Evolutionary conservation across 352 stramenopile genomes (phyloP).

Genomic region (Blastocystis sp.): DNA sequence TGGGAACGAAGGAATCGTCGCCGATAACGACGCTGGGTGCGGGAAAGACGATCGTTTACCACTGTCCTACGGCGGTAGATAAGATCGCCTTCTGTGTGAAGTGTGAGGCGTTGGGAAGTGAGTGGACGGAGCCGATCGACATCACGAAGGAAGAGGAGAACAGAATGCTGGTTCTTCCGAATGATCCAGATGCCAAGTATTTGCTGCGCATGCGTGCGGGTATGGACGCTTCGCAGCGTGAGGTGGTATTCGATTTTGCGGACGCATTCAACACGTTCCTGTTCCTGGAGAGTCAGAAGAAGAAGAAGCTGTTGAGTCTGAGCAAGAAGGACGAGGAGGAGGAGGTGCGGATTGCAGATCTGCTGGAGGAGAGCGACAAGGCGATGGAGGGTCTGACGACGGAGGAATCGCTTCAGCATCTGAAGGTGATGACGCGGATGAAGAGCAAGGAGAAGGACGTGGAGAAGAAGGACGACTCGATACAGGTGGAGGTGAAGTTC

Average conservation of each 20-base stretch:
- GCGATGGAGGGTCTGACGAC: neutral
- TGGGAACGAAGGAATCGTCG: slow-evolving; percentile 7
- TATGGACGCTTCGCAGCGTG: slow-evolving; percentile 26
- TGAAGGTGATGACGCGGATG: neutral
- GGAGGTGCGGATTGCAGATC: neutral
- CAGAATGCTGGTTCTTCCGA: neutral
- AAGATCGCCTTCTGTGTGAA: slow-evolving; percentile 42
- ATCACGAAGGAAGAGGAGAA: slow-evolving; percentile 18
- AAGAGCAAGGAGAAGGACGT: neutral
- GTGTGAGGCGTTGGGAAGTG: neutral
- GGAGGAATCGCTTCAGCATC: neutral
- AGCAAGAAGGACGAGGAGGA: slow-evolving; percentile 51
- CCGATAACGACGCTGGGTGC: neutral
- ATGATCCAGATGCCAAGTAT: neutral
- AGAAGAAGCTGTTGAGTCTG: slow-evolving; percentile 36
- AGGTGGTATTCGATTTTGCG: slow-evolving; percentile 50
- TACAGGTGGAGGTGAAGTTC: slow-evolving; percentile 19
- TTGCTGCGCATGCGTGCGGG: slow-evolving; percentile 35
- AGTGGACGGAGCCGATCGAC: slow-evolving; percentile 40
- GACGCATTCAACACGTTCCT: slow-evolving; percentile 47
- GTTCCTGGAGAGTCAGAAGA: slow-evolving; percentile 3
- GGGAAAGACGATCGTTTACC: slow-evolving; percentile 10
- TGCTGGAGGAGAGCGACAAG: slow-evolving; percentile 30
- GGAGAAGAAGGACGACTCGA: neutral
- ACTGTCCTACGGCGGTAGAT: slow-evolving; percentile 4